Base-by-base conservation (phyloP, 2,329 filamentous ascomycete species). In the Pseudocercospora musae region DNA sequence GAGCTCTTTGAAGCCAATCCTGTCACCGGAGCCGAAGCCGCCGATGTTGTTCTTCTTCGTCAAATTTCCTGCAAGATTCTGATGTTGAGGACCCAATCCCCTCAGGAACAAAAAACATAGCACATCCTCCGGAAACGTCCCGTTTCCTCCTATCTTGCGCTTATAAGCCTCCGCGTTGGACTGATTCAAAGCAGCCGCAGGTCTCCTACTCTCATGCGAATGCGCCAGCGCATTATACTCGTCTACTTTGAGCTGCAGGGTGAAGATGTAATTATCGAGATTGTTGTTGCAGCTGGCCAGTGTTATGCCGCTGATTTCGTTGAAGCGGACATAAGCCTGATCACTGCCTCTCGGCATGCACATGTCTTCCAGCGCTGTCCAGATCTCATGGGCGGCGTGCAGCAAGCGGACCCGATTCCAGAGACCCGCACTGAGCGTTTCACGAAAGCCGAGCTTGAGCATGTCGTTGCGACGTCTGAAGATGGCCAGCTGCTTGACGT, bases 401-500 rank as follows among this genome's bases (percentile, higher is more conserved):
- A 66, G 59, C n/a, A 63, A 59, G 23, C 68, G 59, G 21, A 74
- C 59, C 7, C 72, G 63, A 3, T 60, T 66, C 60, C 71, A 70
- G 18, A 72, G 68, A n/a, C 61, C 57, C 3, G 68, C 68, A 3
- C 67, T 60, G 7, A 73, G 60, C 7, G 62, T 68, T 29, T 68
- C 64, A 50, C 67, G 67, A 11, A 74, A 40, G 9, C 65, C 68
- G 1, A 65, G 62, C 21, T 72, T 66, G 18, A 74, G 65, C 44
- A 69, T 67, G 23, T 67, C 58, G 48, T 74, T 73, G 23, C 73
- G 69, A 4, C 72, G 67, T 27, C 68, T 66, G 66, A 66, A 74
- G 57, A 74, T 74, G 59, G 72, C 72, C 27, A 71, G 58, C 53
- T 72, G 71, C 54, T 72, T 72, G 66, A 74, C 66, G 62, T 74